Evolutionary conservation across 108 stramenopile species (phyloP).

Genomic region (Fragilaria radians): DNA sequence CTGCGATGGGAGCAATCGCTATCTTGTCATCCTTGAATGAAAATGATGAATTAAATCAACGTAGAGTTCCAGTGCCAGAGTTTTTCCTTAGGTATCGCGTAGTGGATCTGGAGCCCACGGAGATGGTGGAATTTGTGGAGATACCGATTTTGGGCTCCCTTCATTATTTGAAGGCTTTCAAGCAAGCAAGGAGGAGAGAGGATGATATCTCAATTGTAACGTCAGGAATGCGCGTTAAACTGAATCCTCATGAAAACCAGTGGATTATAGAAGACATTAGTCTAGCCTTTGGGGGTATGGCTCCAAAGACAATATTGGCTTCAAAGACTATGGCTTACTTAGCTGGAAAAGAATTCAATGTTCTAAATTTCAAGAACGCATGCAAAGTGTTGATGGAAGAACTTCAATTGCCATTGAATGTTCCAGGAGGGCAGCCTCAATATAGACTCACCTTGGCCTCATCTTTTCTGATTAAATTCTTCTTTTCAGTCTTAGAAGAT

Average conservation of each 20-base stretch:
- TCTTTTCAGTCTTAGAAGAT: constrained; percentile 43
- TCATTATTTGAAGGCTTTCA: constrained; percentile 89
- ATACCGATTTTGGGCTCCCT: constrained; percentile 66
- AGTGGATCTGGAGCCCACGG: constrained; percentile 65
- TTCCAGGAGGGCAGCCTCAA: constrained; percentile 89
- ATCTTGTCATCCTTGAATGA: constrained; percentile 48
- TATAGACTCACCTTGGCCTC: constrained; percentile 84
- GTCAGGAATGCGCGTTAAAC: constrained; percentile 70
- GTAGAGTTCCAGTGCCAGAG: constrained; percentile 63
- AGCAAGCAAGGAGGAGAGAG: constrained; percentile 90
- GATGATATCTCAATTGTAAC: constrained; percentile 97
- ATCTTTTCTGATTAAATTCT: constrained; percentile 89
- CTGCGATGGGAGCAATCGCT: constrained; percentile 54
- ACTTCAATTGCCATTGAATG: constrained; percentile 64
- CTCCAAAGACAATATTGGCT: constrained; percentile 80
- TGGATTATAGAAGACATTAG: constrained; percentile 57
- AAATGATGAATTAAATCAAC: constrained; percentile 20
- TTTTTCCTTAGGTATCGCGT: constrained; percentile 89
- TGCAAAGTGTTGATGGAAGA: constrained; percentile 60
- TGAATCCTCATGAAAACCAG: constrained; percentile 30
- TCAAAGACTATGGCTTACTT: constrained; percentile 51
- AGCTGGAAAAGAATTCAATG: constrained; percentile 52
- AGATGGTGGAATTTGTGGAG: constrained; percentile 76
- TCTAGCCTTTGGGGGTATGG: constrained; percentile 93
- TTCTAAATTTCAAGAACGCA: constrained; percentile 52